These are phyloP conservation scores for Aspergillus viridinutans DNA, from an alignment of 2,329 filamentous ascomycete species.

Conservation along the genomic window DNA sequence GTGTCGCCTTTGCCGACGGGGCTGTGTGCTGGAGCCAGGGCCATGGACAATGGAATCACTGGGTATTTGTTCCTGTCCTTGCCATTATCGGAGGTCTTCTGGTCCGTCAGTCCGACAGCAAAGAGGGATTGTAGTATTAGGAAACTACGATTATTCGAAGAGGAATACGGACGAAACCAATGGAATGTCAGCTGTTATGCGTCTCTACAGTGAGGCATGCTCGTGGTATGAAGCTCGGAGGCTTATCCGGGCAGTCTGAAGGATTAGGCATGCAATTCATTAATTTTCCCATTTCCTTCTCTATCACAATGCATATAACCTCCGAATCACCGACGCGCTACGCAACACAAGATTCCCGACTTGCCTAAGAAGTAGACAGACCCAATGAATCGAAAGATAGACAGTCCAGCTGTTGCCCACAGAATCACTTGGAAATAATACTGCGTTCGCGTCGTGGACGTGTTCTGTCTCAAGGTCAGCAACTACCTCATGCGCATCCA, in stretches of 20 bases:
- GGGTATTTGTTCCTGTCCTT: conserved; percentile 46
- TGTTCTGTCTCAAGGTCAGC: conserved; percentile 47
- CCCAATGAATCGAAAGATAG: conserved; percentile 83
- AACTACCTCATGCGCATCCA: not conserved
- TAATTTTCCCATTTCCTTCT: not conserved
- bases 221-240: too few species aligned
- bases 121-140: not conserved
- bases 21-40: conserved; percentile 39
- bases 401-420: conserved; percentile 80
- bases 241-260: too few species aligned
- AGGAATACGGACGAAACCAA: not conserved
- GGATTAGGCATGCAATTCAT: not conserved
- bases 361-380: conserved; percentile 92
- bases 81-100: conserved; percentile 28
- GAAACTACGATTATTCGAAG: not conserved
- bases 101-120: conserved; percentile 1
- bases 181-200: not conserved
- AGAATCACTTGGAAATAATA: conserved; percentile 90
- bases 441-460: conserved; percentile 70
- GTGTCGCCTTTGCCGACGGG: conserved; percentile 47
- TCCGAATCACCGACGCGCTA: conserved; percentile 63
- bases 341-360: conserved; percentile 96
- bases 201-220: not conserved
- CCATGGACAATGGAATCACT: conserved; percentile 47
- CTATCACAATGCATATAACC: conserved; percentile 10